Conservation (phyloP, 306 rosid genomes). For the Inga laurina region DNA sequence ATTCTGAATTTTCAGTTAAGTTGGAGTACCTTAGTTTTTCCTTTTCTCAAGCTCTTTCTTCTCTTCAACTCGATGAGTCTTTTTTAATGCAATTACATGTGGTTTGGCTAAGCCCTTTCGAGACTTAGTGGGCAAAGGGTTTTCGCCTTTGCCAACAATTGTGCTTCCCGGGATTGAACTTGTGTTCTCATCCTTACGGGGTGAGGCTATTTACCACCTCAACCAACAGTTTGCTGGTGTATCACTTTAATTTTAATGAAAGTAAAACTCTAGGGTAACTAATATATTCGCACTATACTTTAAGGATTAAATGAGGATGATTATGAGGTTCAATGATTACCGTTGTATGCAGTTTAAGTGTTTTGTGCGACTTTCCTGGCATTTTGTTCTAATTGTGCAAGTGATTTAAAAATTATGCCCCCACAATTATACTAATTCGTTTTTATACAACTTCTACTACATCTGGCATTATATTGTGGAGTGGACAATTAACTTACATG, state of each 20-base stretch:
- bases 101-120: not conserved
- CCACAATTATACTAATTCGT: not conserved
- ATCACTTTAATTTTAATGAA: not conserved
- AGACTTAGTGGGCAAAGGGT: too few species aligned
- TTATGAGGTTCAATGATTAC: not conserved
- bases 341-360: not conserved
- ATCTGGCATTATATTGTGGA: constrained; percentile 14
- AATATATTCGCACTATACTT: not conserved
- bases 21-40: not conserved
- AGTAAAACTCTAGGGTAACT: not conserved
- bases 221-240: too few species aligned
- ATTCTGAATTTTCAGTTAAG: constrained; percentile 1
- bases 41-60: not conserved
- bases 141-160: too few species aligned
- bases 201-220: too few species aligned
- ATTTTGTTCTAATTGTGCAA: not conserved
- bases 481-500: constrained; percentile 10
- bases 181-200: too few species aligned
- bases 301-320: not conserved
- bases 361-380: not conserved
- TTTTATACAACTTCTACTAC: not conserved
- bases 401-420: not conserved
- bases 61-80: not conserved
- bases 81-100: not conserved
- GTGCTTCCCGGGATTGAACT: too few species aligned